phyloP scores from a whole-genome alignment of 2,329 filamentous ascomycete genomes.

The Hirsutella rhossiliensis region DNA sequence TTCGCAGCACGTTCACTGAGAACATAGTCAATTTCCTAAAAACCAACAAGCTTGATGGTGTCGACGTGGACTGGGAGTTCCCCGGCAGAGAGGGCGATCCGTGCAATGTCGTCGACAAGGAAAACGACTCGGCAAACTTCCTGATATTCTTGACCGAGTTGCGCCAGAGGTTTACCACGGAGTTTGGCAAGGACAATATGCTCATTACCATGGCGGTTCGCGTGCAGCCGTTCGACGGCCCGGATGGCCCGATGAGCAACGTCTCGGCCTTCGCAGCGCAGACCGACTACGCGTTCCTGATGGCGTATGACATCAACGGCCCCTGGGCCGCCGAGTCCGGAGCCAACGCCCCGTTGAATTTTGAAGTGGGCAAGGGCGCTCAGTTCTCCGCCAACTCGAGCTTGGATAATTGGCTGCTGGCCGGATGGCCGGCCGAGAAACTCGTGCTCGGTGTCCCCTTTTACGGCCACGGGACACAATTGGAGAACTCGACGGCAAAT shows the following conservation, averaged over 20 bases:
- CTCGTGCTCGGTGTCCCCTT: constrained; percentile 3
- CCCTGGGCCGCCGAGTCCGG: constrained; percentile 2
- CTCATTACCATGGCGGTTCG: constrained; percentile 2
- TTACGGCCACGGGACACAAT: constrained; percentile 3
- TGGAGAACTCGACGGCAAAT: background rate
- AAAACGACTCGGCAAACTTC: background rate
- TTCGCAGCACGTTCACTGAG: background rate
- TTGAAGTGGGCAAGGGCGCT: constrained; percentile 1
- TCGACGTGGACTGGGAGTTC: constrained; percentile 1
- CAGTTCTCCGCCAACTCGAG: constrained; percentile 2
- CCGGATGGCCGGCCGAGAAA: constrained; percentile 3
- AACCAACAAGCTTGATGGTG: background rate
- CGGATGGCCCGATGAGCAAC: constrained; percentile 1
- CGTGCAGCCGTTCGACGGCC: constrained; percentile 4
- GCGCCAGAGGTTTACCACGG: background rate
- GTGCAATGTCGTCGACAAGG: constrained; percentile 1
- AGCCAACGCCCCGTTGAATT: constrained; percentile 3
- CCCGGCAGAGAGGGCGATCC: background rate
- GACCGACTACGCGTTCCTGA: background rate
- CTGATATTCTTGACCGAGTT: background rate
- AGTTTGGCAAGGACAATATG: constrained; percentile 1
- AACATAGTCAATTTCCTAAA: background rate
- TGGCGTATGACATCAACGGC: constrained; percentile 6
- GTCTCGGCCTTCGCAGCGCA: background rate
- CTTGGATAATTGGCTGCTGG: constrained; percentile 3